These are phyloP conservation scores for Hanseniaspora uvarum DNA, from an alignment of 1,139 yeast genomes.

Conservation along the genomic window DNA sequence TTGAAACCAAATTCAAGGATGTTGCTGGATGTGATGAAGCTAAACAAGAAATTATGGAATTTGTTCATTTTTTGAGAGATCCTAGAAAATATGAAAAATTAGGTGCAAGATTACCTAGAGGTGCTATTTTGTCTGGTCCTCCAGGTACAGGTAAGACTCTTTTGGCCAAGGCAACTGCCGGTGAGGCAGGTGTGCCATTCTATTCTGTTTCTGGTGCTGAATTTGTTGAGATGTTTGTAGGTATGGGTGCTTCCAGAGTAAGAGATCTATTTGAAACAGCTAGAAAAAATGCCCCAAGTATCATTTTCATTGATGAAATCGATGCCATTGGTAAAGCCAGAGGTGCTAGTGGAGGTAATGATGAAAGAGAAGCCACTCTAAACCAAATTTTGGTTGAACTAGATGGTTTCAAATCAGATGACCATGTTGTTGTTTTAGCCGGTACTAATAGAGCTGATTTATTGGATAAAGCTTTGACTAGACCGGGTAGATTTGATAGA, in stretches of 20 bases:
- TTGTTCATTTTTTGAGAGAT: slow-evolving; percentile 80
- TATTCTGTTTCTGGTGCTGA: slow-evolving; percentile 95
- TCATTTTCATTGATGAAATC: slow-evolving; percentile 90
- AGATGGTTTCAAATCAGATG: slow-evolving; percentile 88
- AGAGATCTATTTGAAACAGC: slow-evolving; percentile 91
- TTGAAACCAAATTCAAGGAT: slow-evolving; percentile 78
- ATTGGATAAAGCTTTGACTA: slow-evolving; percentile 78
- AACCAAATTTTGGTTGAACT: slow-evolving; percentile 92
- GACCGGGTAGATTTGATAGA: slow-evolving; percentile 97
- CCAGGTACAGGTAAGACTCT: slow-evolving; percentile 99
- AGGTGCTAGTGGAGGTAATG: slow-evolving; percentile 78
- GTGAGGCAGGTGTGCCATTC: slow-evolving; percentile 96
- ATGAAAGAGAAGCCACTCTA: slow-evolving; percentile 91
- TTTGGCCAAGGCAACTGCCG: slow-evolving; percentile 97
- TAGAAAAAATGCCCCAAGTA: slow-evolving; percentile 83
- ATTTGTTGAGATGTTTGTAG: slow-evolving; percentile 96
- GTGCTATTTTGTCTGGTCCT: slow-evolving; percentile 96
- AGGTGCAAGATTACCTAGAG: slow-evolving; percentile 96
- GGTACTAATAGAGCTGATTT: slow-evolving; percentile 96
- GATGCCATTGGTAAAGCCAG: slow-evolving; percentile 97
- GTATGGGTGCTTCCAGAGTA: slow-evolving; percentile 97
- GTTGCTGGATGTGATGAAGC: slow-evolving; percentile 98
- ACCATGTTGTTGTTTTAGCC: slow-evolving; percentile 91
- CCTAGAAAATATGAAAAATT: slow-evolving; percentile 81
- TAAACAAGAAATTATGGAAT: slow-evolving; percentile 95